Evolutionary conservation across 495 filamentous ascomycete genomes (phyloP), one percentile per base, ranked within the genome.

Genomic region (Daldinia decipiens): DNA sequence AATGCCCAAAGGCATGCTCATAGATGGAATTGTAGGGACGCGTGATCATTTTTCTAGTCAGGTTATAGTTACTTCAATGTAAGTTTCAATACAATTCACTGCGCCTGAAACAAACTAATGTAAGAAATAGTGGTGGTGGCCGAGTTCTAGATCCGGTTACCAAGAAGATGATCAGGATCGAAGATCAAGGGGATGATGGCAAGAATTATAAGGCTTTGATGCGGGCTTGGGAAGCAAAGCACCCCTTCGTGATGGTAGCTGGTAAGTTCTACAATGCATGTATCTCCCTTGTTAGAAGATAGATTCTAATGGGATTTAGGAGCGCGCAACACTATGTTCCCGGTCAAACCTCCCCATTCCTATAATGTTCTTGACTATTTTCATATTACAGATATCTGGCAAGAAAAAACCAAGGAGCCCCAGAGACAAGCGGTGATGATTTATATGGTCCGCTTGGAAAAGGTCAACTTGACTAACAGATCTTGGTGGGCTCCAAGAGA

Each of bases 351-450:
- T 4, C 87, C 88, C 0, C 83, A 92, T 73, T 81, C 84, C 0
- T 96, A 90, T 70, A 88, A 87, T 55, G 88, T 95, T 0, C 83
- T 95, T 51, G 92, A 79, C n/a, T 90, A 82, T 73, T 96, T 94
- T 74, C 87, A 89, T 31, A 79, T 93, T 17, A 92, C 90, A 0
- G 79, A 91, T 36, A 79, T 93, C 1, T 97, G 93, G 93, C 80
- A 74, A 15, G 93, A 97, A 71, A 85, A 81, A 52, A 62, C 70
- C 36, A 53, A 67, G 0, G 32, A 53, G 5, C 21, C 15, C 0
- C 15, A 54, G 15, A 71, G 77, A 4, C 74, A 80, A 0, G 62
- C 77, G 0, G 80, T 84, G 17, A 82, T 74, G 0, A 76, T 84
- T 0, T 83, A 85, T 66, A 89, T 85, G 68, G 82, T 91, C 15